Percentiles rank a stretch among this genome's conserved stretches.
Evolutionary conservation across 2,329 filamentous ascomycete genomes (phyloP).

Genomic region (Ophiostoma fasciatum): DNA sequence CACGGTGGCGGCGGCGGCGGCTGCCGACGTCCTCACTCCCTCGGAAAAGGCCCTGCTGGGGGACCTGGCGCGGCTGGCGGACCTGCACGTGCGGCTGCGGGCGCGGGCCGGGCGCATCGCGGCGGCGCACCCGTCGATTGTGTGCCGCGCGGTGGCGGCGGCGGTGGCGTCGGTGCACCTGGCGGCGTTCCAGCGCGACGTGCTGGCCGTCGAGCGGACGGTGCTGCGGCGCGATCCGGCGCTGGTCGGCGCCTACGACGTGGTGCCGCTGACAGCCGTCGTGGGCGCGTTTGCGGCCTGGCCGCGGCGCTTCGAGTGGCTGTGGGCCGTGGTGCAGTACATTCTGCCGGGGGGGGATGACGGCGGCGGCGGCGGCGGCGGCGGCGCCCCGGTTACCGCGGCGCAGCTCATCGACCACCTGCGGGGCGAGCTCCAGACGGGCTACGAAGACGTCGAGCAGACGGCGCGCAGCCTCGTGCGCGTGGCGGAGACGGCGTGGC

Average conservation of each 20-base stretch:
- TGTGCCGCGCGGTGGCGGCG: constrained; percentile 77
- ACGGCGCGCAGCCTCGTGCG: constrained; percentile 58
- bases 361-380: constrained; percentile 8
- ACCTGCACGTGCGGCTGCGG: constrained; percentile 60
- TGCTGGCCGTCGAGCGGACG: constrained; percentile 67
- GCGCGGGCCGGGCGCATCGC: constrained; percentile 52
- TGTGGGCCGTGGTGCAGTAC: constrained; percentile 58
- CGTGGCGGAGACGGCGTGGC: constrained; percentile 77
- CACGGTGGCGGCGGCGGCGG: constrained; percentile 19
- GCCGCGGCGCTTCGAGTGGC: constrained; percentile 73
- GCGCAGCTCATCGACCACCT: constrained; percentile 59
- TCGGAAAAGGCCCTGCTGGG: constrained; percentile 71
- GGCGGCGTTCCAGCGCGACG: constrained; percentile 64
- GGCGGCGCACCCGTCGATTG: constrained; percentile 57
- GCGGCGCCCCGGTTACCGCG: constrained; percentile 1
- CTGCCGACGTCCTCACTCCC: constrained; percentile 45
- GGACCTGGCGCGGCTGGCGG: constrained; percentile 61
- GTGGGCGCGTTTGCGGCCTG: constrained; percentile 77
- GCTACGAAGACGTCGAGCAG: constrained; percentile 73
- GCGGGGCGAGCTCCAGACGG: constrained; percentile 64
- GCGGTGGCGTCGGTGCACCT: constrained; percentile 64
- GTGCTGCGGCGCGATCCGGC: constrained; percentile 64
- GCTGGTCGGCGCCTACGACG: constrained; percentile 80
- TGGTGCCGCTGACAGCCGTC: constrained; percentile 78
- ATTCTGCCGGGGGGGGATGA: constrained; percentile 32